A percentile compares a stretch with the other conserved stretches of the same genome.
These are phyloP conservation scores for Fusarium sp. DNA, from an alignment of 2,329 filamentous ascomycete species.

Conservation along the genomic window DNA sequence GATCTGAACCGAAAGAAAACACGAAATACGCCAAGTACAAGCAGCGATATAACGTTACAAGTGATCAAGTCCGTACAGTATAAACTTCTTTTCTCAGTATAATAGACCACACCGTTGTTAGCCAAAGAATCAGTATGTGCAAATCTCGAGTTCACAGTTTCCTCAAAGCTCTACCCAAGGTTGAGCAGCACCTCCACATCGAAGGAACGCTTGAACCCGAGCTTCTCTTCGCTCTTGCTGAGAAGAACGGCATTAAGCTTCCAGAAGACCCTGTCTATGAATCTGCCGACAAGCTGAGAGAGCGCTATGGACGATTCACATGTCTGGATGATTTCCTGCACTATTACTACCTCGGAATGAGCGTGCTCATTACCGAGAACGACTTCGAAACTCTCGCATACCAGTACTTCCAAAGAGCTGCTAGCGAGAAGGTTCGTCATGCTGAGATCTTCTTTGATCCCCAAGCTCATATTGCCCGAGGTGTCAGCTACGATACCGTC, in stretches of 20 bases:
- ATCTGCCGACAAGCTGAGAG: constrained; percentile 67
- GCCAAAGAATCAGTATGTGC: constrained; percentile 59
- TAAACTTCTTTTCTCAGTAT: background rate
- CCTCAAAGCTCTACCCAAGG: constrained; percentile 76
- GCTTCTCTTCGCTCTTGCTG: constrained; percentile 76
- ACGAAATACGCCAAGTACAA: background rate
- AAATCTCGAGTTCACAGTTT: constrained; percentile 63
- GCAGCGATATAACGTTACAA: background rate
- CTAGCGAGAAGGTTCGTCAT: constrained; percentile 73
- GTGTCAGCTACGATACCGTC: constrained; percentile 71
- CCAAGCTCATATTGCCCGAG: constrained; percentile 75
- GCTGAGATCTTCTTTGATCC: constrained; percentile 86
- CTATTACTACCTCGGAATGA: constrained; percentile 83
- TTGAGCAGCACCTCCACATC: constrained; percentile 84
- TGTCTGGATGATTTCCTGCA: constrained; percentile 81
- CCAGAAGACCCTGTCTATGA: constrained; percentile 72
- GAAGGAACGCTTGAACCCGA: constrained; percentile 79
- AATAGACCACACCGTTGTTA: background rate
- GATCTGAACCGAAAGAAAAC: background rate
- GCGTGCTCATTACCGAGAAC: constrained; percentile 69
- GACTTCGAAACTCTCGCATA: constrained; percentile 80
- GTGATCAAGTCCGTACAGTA: background rate
- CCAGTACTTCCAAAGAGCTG: constrained; percentile 75
- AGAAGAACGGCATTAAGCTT: constrained; percentile 72
- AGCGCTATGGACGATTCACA: constrained; percentile 74